phyloP scores from a whole-genome alignment of 1,284 basidiomycete species.

The Lentinus polychrous region DNA sequence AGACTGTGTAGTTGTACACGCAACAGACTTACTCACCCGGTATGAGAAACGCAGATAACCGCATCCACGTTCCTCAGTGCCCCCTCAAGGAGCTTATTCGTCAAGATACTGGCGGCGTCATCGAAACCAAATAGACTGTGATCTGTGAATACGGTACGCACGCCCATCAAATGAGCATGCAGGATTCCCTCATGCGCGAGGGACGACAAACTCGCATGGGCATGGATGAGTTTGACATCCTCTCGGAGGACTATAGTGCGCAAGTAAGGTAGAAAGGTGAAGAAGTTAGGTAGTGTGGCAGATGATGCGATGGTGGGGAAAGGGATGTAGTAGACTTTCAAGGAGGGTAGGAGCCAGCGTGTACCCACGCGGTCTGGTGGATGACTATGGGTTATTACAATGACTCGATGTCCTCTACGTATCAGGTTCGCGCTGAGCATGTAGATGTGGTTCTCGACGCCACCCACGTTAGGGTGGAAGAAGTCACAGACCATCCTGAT shows the following conservation, averaged over 20 bases:
- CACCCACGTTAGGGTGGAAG: conserved; percentile 92
- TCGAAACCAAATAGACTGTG: conserved; percentile 96
- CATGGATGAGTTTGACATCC: conserved; percentile 83
- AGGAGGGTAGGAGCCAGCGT: conserved; percentile 76
- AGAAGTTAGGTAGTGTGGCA: conserved; percentile 92
- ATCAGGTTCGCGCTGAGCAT: conserved; percentile 85
- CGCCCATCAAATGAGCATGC: conserved; percentile 78
- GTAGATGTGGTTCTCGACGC: conserved; percentile 96
- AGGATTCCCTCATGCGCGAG: conserved; percentile 91
- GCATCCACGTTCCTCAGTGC: conserved; percentile 88
- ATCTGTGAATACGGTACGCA: conserved; percentile 93
- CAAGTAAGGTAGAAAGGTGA: conserved; percentile 87
- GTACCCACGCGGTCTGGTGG: conserved; percentile 81
- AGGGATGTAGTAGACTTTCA: conserved; percentile 96
- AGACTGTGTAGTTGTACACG: neutral
- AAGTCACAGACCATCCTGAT: conserved; percentile 93
- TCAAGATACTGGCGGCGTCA: conserved; percentile 92
- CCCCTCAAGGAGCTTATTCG: conserved; percentile 90
- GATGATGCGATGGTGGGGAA: conserved; percentile 82
- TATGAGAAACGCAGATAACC: conserved; percentile 96
- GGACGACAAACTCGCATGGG: conserved; percentile 86
- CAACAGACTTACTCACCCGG: conserved; percentile 53
- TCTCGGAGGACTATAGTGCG: conserved; percentile 88
- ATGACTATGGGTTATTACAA: conserved; percentile 93
- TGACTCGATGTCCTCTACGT: conserved; percentile 84